phyloP scores from a whole-genome alignment of 257 asterid genomes.

The Nemophila menziesii region DNA sequence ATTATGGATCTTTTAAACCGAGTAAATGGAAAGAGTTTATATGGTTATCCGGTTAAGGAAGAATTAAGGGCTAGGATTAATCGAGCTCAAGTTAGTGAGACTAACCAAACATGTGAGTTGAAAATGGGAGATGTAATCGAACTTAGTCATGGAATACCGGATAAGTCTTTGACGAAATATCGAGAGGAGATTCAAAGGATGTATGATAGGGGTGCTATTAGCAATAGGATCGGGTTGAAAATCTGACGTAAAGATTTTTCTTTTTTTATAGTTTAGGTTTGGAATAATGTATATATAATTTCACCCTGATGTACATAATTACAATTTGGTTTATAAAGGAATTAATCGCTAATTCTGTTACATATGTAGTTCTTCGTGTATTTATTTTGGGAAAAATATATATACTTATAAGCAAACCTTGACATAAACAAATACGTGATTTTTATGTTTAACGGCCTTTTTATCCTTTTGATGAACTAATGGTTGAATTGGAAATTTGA shows the following conservation, averaged over 20 bases:
- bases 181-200: slow-evolving; percentile 92
- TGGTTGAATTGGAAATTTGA: no score
- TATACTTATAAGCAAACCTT: no score
- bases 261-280: background rate
- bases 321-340: background rate
- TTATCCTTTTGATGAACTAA: no score
- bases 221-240: slow-evolving; percentile 35
- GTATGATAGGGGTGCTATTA: slow-evolving; percentile 56
- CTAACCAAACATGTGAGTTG: slow-evolving; percentile 62
- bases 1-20: slow-evolving; percentile 57
- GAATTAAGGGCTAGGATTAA: slow-evolving; percentile 79
- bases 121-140: slow-evolving; percentile 95
- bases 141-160: slow-evolving; percentile 76
- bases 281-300: background rate
- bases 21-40: slow-evolving; percentile 43
- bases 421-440: no score
- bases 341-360: no score
- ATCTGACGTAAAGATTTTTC: slow-evolving; percentile 22
- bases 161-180: slow-evolving; percentile 57
- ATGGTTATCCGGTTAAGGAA: slow-evolving; percentile 63
- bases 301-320: background rate
- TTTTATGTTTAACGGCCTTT: no score
- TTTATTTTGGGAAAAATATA: no score
- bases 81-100: slow-evolving; percentile 50
- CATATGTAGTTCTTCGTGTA: no score